Evolutionary conservation across 164 flowering plant genomes (phyloP).

Genomic region (Umbellularia californica): DNA sequence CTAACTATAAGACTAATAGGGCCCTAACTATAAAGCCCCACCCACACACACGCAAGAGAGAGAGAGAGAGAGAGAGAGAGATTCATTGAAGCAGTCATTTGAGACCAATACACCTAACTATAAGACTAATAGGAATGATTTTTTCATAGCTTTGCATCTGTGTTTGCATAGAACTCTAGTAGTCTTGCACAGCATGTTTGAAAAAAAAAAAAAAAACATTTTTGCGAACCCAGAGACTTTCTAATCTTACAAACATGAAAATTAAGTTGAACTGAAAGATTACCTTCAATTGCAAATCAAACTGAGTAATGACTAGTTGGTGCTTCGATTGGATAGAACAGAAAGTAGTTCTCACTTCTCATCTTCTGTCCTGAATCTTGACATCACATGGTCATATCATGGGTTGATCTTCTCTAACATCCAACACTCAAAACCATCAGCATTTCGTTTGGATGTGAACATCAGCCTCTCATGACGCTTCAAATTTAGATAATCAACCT

Average conservation of each 20-base stretch:
- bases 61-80: too few relatives aligned
- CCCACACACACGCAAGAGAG: too few relatives aligned
- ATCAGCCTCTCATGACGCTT: slow-evolving; percentile 58
- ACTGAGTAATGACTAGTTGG: background rate
- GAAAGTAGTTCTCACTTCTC: background rate
- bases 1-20: too few relatives aligned
- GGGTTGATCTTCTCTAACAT: slow-evolving; percentile 51
- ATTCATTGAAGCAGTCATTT: too few relatives aligned
- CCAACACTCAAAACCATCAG: slow-evolving; percentile 49
- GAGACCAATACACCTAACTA: too few relatives aligned
- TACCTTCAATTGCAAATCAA: background rate
- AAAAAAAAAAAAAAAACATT: too few relatives aligned
- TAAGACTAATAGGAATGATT: too few relatives aligned
- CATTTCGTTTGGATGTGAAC: slow-evolving; percentile 30
- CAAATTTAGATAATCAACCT: slow-evolving; percentile 92
- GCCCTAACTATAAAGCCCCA: too few relatives aligned
- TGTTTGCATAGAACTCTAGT: background rate
- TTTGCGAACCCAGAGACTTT: background rate
- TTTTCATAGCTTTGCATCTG: background rate
- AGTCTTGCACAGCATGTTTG: background rate
- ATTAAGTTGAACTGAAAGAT: background rate
- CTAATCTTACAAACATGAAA: background rate
- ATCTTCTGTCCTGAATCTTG: background rate
- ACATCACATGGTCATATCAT: slow-evolving; percentile 11
- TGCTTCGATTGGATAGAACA: background rate